Base-by-base conservation (phyloP, 352 stramenopile species). In the Globisporangium iwayamae region DNA sequence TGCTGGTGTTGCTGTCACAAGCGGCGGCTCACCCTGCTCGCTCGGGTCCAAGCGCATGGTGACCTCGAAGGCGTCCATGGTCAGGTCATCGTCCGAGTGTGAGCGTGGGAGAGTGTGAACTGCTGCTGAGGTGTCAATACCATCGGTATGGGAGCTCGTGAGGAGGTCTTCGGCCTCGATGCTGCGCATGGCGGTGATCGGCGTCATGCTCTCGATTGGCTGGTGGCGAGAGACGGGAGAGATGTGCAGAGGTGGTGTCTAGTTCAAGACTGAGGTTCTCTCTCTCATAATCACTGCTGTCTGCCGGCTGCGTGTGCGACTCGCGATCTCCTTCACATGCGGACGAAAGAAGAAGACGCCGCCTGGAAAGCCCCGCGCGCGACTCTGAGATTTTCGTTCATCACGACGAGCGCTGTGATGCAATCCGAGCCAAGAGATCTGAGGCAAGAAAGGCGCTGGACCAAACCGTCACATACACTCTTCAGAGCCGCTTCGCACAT, bases 271-370 rank as follows among this genome's bases (percentile, higher is more conserved):
- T 61, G 55, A 61, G 52, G 8, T n/a, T 32, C 32, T 30, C 11
- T 13, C 4, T 11, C 18, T n/a, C n/a, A 59, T 96, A 96, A 91
- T 97, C 99, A n/a, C 10, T n/a, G 18, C 39, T 5, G 3, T 6
- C 34, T 38, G 34, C 10, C 0, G 36, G 10, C 8, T 41, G 36
- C 8, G 36, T 11, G 4, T 41, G 36, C 1, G 5, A 41, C 36
- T 2, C 10, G 36, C 8, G 36, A 14, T 41, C 36, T 41, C 36
- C 14, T 9, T 41, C 36, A 41, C 36, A 41, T 41, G 36, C 36
- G 36, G 36, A 41, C 36, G 36, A 41, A 41, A 34, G 30, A 34
- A 2, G 30, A 34, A 34, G 36, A 41, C 11, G 36, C 6, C 10
- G 36, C 8, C 8, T 41, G 36, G 36, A 41, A 41, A 41, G 36